A percentile compares a stretch with the other conserved stretches of the same genome.
These are phyloP conservation scores for Penicillium waksmanii DNA, from an alignment of 495 filamentous ascomycete species.

Conservation along the genomic window DNA sequence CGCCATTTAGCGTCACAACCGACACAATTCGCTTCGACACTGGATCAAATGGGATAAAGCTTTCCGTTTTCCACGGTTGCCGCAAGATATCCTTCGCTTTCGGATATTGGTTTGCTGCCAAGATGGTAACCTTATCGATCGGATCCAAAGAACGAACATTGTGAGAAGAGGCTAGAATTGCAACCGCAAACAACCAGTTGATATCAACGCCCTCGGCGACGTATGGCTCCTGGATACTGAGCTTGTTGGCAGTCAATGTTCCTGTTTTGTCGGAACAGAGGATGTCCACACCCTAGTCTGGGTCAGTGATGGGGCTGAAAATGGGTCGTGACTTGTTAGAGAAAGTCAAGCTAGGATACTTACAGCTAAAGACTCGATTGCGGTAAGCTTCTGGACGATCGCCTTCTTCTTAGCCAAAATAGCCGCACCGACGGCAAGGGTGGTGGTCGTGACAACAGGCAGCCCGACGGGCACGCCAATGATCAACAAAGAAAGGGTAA, in stretches of 20 bases:
- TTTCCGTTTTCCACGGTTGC: conserved; percentile 68
- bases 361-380: conserved; percentile 88
- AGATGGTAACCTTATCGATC: conserved; percentile 75
- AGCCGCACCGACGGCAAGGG: conserved; percentile 93
- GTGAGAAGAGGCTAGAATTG: conserved; percentile 71
- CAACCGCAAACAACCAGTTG: conserved; percentile 77
- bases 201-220: conserved; percentile 71
- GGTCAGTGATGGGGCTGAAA: conserved; percentile 11
- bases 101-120: conserved; percentile 69
- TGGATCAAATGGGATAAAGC: conserved; percentile 73
- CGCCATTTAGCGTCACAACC: conserved; percentile 62
- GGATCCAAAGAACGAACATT: conserved; percentile 74
- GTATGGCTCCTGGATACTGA: conserved; percentile 71
- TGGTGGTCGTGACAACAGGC: conserved; percentile 92
- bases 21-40: conserved; percentile 76
- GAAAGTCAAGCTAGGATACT: conserved; percentile 15
- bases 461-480: conserved; percentile 96
- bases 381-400: conserved; percentile 94
- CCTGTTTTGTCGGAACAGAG: conserved; percentile 95
- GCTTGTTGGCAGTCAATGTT: conserved; percentile 71
- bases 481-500: conserved; percentile 76
- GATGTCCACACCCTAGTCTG: conserved; percentile 78
- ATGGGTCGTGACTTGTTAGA: not conserved
- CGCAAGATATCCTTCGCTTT: conserved; percentile 66
- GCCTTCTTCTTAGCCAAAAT: conserved; percentile 94